Base-by-base conservation (phyloP, 2,329 filamentous ascomycete species). In the Zymoseptoria ardabiliae region DNA sequence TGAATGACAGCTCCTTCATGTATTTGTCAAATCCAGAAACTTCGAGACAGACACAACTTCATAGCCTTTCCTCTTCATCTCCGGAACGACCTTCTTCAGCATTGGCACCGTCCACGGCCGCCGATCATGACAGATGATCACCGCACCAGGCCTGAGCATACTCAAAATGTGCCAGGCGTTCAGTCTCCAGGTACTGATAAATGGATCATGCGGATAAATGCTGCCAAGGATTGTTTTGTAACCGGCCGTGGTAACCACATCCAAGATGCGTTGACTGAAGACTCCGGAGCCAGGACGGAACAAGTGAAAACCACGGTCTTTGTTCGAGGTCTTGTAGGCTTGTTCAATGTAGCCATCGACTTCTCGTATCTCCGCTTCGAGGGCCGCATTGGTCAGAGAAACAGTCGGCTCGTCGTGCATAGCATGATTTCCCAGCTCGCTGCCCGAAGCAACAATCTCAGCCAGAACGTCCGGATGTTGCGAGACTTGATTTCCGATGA, bases 151-250 rank as follows among this genome's bases (percentile, higher is more conserved):
- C 53, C 83, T 78, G 41, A 88, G 78, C 87, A 91, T 91, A 75
- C 89, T 91, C 66, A 96, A 73, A 3, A 96, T 83, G 76, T 96
- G 91, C 65, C 78, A 79, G 7, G 89, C 87, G 74, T 96, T 96
- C 56, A 91, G 66, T 63, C 78, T 76, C 65, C 84, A 81, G 68
- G 82, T 86, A 9, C 79, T 78, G 59, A 96, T 87, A 78, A 95
- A 91, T n/a, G 91, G 86, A 75, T 96, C 91, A 76, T 96, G 91
- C 4, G 91, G 91, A 74, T 95, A 96, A 49, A 96, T 86, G 72
- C 85, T 86, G 2, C 91, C 91, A 48, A 96, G 76, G n/a, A 91
- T 87, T 55, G 94, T 79, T 54, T 81, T 79, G 73, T 90, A 92
- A 3, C 85, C 86, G 61, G 91, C 71, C 55, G 75, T 78, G 35